These are phyloP conservation scores for Claviceps pazoutovae DNA, from an alignment of 2,329 filamentous ascomycete genomes.

Conservation along the genomic window DNA sequence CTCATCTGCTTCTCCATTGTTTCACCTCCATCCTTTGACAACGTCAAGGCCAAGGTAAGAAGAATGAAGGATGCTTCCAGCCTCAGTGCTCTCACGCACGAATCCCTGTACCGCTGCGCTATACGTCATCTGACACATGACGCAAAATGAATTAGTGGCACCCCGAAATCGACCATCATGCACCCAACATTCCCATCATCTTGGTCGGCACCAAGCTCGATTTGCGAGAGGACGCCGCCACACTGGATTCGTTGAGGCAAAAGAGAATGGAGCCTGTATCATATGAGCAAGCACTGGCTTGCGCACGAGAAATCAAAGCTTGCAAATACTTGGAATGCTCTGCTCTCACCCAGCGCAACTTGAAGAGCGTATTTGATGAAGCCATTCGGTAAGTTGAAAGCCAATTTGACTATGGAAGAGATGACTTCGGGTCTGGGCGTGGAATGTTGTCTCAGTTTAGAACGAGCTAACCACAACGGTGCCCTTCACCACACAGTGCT, in stretches of 20 bases:
- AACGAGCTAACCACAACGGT: neutral
- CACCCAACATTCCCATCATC: constrained; percentile 89
- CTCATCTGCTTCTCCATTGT: constrained; percentile 98
- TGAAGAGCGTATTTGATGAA: constrained; percentile 98
- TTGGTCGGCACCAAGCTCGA: constrained; percentile 95
- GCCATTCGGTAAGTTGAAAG: constrained; percentile 70
- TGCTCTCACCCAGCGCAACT: constrained; percentile 84
- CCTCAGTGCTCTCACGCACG: neutral
- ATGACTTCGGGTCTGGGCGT: neutral
- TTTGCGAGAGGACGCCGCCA: constrained; percentile 75
- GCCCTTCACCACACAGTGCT: constrained; percentile 32
- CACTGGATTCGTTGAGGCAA: constrained; percentile 66
- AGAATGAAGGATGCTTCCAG: neutral
- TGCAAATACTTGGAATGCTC: constrained; percentile 98
- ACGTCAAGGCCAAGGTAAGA: constrained; percentile 91
- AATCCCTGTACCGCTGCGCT: too few relatives aligned
- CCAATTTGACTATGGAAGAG: neutral
- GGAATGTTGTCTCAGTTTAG: neutral
- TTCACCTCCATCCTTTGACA: constrained; percentile 94
- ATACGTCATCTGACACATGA: neutral
- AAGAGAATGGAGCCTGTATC: constrained; percentile 79
- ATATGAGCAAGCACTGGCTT: constrained; percentile 78
- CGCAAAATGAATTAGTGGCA: constrained; percentile 53
- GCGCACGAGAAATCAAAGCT: constrained; percentile 87
- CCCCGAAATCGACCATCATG: constrained; percentile 94